These are phyloP conservation scores for Melampsora americana DNA, from an alignment of 1,284 basidiomycete species.

Conservation along the genomic window DNA sequence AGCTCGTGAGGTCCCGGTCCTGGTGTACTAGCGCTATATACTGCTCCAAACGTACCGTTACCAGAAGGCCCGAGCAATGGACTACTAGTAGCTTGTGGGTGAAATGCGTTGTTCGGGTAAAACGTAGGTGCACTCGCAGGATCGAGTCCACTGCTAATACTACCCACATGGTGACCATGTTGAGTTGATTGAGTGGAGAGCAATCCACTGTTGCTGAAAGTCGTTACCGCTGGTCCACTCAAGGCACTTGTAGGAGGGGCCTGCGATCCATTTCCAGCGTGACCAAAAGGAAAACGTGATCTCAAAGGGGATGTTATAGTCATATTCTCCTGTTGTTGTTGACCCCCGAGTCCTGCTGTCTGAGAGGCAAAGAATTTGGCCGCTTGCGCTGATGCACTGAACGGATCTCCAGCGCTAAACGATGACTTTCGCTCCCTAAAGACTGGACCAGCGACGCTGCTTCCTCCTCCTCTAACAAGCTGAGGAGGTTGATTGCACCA, in stretches of 20 bases:
- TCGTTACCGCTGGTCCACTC: slow-evolving; percentile 34
- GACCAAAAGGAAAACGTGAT: slow-evolving; percentile 38
- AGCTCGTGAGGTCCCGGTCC: slow-evolving; percentile 45
- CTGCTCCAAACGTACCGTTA: slow-evolving; percentile 41
- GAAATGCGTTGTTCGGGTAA: neutral
- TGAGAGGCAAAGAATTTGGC: slow-evolving; percentile 36
- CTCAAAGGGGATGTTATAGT: neutral
- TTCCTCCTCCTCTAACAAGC: neutral
- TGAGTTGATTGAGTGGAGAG: slow-evolving; percentile 31
- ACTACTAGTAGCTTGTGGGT: slow-evolving; percentile 48
- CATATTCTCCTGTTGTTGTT: neutral
- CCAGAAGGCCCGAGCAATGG: slow-evolving; percentile 46
- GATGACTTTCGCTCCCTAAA: slow-evolving; percentile 29
- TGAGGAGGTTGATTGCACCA: slow-evolving; percentile 3
- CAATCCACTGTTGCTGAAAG: slow-evolving; percentile 36
- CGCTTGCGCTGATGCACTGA: slow-evolving; percentile 43
- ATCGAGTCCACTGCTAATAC: slow-evolving; percentile 4
- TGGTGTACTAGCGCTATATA: slow-evolving; percentile 15
- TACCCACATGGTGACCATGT: slow-evolving; percentile 11
- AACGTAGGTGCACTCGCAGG: slow-evolving; percentile 14
- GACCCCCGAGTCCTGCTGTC: neutral
- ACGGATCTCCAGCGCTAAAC: slow-evolving; percentile 43
- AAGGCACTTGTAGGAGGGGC: slow-evolving; percentile 17
- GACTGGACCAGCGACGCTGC: neutral
- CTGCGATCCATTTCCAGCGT: slow-evolving; percentile 21